Conservation (phyloP, 192 early-diverging fungal genomes). For the Allomyces arbusculus region DNA sequence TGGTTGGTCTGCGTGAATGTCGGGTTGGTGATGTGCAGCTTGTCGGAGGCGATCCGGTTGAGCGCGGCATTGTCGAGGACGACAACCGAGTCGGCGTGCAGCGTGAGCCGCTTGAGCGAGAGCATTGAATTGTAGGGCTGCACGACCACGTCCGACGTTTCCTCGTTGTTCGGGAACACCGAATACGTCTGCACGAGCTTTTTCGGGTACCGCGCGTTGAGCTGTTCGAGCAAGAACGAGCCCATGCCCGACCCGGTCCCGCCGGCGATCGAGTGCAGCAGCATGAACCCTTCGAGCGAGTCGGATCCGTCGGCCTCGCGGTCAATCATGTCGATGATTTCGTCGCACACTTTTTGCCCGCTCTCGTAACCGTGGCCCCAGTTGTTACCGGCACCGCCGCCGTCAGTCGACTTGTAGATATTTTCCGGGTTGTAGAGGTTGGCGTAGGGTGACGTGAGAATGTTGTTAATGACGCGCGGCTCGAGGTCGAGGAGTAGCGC, state of each 20-base stretch:
- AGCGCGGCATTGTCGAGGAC: conserved; percentile 93
- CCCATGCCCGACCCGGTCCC: conserved; percentile 96
- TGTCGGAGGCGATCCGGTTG: conserved; percentile 75
- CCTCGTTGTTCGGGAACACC: conserved; percentile 89
- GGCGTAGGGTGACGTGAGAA: conserved; percentile 62
- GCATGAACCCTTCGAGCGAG: conserved; percentile 85
- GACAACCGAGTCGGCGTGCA: conserved; percentile 87
- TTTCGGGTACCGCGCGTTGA: conserved; percentile 89
- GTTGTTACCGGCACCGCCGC: conserved; percentile 94
- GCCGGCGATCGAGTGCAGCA: conserved; percentile 92
- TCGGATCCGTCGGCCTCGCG: conserved; percentile 89
- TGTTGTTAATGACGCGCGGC: conserved; percentile 83
- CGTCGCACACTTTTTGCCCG: conserved; percentile 73
- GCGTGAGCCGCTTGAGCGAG: conserved; percentile 69
- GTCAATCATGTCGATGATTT: conserved; percentile 91
- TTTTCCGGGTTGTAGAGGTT: conserved; percentile 97
- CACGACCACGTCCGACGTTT: conserved; percentile 76
- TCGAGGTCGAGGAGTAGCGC: conserved; percentile 81
- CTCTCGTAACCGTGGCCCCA: conserved; percentile 81
- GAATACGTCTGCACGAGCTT: conserved; percentile 95
- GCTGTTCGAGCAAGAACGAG: conserved; percentile 70
- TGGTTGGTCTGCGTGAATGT: conserved; percentile 92
- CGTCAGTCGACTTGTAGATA: conserved; percentile 75
- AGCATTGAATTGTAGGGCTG: conserved; percentile 96
- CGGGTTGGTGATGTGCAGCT: conserved; percentile 80